Evolutionary conservation across 306 rosid species (phyloP).

Genomic region (Citrullus amarus): DNA sequence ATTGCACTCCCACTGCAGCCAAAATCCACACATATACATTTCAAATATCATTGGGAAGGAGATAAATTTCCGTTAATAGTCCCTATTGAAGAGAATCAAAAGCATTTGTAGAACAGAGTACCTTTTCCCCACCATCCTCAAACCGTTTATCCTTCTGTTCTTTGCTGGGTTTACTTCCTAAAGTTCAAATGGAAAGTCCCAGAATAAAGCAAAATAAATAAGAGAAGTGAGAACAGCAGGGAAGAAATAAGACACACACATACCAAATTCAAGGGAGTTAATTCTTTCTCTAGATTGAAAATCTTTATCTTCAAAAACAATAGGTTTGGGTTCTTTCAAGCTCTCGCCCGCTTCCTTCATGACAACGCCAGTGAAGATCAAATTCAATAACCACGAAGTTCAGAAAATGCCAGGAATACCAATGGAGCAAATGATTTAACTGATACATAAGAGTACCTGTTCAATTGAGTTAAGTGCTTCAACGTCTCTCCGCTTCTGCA

Average conservation of each 20-base stretch:
- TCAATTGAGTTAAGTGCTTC: conserved; percentile 43
- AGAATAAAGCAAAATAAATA: conserved; percentile 5
- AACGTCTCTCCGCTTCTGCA: conserved; percentile 69
- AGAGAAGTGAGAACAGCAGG: conserved; percentile 8
- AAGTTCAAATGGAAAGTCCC: conserved; percentile 15
- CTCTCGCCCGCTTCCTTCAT: conserved; percentile 50
- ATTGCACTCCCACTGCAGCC: not conserved
- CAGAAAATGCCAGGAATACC: not conserved
- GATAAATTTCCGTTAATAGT: not conserved
- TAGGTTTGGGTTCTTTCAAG: conserved; percentile 61
- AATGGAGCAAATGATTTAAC: not conserved
- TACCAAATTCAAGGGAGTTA: not conserved
- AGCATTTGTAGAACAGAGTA: conserved; percentile 8
- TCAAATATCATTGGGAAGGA: not conserved
- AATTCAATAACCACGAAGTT: not conserved
- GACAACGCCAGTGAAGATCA: not conserved
- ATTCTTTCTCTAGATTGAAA: conserved; percentile 2
- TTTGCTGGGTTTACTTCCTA: conserved; percentile 33
- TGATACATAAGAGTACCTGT: conserved; percentile 40
- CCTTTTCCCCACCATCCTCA: conserved; percentile 48
- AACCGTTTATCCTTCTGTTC: conserved; percentile 22
- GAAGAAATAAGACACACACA: not conserved
- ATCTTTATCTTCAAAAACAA: conserved; percentile 59
- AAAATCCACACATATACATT: not conserved
- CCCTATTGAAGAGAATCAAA: not conserved